These are phyloP conservation scores for Zancudomyces culisetae DNA, from an alignment of 371 early-diverging fungal genomes.

Conservation along the genomic window DNA sequence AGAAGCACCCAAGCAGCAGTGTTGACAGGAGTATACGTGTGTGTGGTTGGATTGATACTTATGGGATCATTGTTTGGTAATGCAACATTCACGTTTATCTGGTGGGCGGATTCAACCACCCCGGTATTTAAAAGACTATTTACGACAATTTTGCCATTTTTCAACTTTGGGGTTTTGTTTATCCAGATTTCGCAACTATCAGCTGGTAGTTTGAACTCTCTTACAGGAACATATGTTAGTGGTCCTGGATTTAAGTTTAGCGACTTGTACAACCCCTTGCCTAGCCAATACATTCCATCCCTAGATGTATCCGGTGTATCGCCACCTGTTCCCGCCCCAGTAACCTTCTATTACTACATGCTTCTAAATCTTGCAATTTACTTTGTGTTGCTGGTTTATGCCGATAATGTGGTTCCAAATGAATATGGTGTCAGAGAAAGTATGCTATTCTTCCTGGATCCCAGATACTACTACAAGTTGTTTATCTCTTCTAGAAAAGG, in stretches of 20 bases:
- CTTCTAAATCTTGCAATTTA: conserved; percentile 28
- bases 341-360: conserved; percentile 26
- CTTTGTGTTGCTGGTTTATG: conserved; percentile 29
- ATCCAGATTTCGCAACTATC: background rate
- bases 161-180: conserved; percentile 4
- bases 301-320: conserved; percentile 20
- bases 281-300: conserved; percentile 10
- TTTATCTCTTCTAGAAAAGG: background rate
- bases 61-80: conserved; percentile 2
- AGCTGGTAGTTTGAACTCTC: conserved; percentile 25
- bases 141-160: background rate
- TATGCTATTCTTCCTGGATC: conserved; percentile 40
- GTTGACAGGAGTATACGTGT: conserved; percentile 7
- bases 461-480: conserved; percentile 14
- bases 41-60: background rate
- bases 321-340: conserved; percentile 26
- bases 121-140: background rate
- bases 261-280: conserved; percentile 24
- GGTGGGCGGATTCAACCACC: background rate
- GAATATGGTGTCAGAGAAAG: conserved; percentile 40
- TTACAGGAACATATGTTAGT: conserved; percentile 52
- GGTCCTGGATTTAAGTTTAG: conserved; percentile 32
- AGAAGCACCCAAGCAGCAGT: conserved; percentile 26
- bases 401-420: conserved; percentile 30
- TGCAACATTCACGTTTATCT: background rate